Evolutionary conservation across 345 rosid genomes (phyloP), one percentile per base, ranked within the genome.

Genomic region (Gossypium raimondii): DNA sequence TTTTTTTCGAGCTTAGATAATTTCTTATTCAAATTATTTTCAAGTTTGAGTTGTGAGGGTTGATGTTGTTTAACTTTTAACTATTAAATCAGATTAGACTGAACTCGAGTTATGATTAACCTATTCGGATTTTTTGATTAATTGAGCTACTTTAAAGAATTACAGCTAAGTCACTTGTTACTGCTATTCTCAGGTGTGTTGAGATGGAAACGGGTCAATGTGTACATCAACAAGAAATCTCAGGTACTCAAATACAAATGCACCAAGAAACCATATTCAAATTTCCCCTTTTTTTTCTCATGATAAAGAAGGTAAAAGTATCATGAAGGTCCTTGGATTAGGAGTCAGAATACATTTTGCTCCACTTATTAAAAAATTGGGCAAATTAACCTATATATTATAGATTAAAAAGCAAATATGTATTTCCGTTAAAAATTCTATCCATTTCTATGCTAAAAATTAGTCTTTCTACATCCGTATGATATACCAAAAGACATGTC

Each of bases 141-240:
- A 59, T 59, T 29, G 17, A 7, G 44, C 11, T 34, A 34, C 9
- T 55, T 18, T 55, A 7, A 2, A 64, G 11, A 1, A 64, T 62
- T n/a, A 51, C 22, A 52, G 10, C 47, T 29, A 47, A 69, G 29
- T 29, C 17, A 69, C 25, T 17, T 17, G 27, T 52, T 29, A 29
- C 24, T 70, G 61, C 17, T 29, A 70, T 70, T 74, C 12, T 17
- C 90, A 93, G 97, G 97, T 75, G 85, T 78, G 34, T 60, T 83
- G 76, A 85, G 92, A 67, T 81, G 86, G 86, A 95, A 90, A 82
- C 83, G 78, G 14, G 82, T 90, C 43, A 86, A 85, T 22, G 85
- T 89, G 27, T 90, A 82, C 84, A 83, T 89, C 79, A 89, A 90
- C 89, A 91, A 88, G 82, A 90, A 85, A 78, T 88, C 93, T 74